Percentiles rank a stretch among this genome's conserved stretches.
phyloP scores from a whole-genome alignment of 2,329 filamentous ascomycete genomes.

The Thielaviopsis ethacetica region DNA sequence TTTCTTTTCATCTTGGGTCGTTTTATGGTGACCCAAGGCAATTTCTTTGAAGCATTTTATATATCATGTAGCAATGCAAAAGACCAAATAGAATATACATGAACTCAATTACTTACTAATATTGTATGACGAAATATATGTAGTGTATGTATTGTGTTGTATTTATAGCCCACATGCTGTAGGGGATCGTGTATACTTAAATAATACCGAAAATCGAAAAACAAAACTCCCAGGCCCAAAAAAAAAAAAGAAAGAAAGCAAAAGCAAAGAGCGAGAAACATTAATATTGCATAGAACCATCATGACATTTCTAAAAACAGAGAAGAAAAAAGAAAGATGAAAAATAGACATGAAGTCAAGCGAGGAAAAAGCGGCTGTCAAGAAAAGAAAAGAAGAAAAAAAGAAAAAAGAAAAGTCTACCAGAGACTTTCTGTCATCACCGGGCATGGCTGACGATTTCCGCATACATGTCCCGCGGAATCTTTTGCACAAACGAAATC shows the following conservation, averaged over 20 bases:
- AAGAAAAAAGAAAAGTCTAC: background rate
- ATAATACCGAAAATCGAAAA: too few species aligned
- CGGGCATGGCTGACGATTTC: slow-evolving; percentile 81
- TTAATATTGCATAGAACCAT: background rate
- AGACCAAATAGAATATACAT: background rate
- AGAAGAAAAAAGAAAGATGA: background rate
- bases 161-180: too few species aligned
- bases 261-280: background rate
- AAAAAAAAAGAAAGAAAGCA: background rate
- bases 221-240: background rate
- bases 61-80: background rate
- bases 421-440: slow-evolving; percentile 20
- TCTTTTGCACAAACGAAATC: slow-evolving; percentile 72
- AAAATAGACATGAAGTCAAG: background rate
- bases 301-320: background rate
- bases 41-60: background rate
- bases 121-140: background rate
- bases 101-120: too few species aligned
- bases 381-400: background rate
- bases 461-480: slow-evolving; percentile 78
- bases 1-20: background rate
- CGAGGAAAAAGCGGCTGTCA: too few species aligned
- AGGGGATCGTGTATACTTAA: too few species aligned
- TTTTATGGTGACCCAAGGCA: background rate
- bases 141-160: background rate